Base-by-base conservation (phyloP, 257 asterid species). In the Prunella vulgaris region DNA sequence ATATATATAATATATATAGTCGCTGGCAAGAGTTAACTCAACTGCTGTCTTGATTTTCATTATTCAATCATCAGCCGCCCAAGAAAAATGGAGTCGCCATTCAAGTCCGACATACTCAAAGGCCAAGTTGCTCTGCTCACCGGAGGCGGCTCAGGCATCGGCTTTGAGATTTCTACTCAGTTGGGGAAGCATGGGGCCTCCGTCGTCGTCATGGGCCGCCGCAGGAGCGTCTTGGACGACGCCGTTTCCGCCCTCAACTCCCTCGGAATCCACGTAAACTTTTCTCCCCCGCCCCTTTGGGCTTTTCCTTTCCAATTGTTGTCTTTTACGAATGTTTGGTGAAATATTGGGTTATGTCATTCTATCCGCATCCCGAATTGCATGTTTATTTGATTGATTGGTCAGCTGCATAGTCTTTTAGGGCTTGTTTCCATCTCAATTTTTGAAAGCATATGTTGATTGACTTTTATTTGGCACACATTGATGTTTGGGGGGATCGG, bases 81-180 rank as follows among this genome's bases (percentile, higher is more conserved):
- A 10, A 10, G 5, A 56, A 37, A 56, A 73, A 90, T 88, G 96
- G 95, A 88, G 66, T 88, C 96, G 32, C 98, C 96, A 4, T 92
- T 87, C 90, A 86, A 82, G 81, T n/a, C 86, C 48, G 90, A 86
- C 49, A 60, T 76, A 52, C 83, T 89, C 20, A 78, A 69, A 66
- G 95, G 94, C 76, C 79, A 87, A 80, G 98, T 92, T 35, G 95
- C 96, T 38, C 85, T 89, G 2, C 77, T 89, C 73, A 92, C 98
- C 10, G 98, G 98, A 20, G 98, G 96, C 25, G 98, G 95, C 60
- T 87, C 98, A 4, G 98, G 98, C 1, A 89, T 92, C 67, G 96
- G 98, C 3, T 83, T 83, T 27, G 98, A 83, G 81, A 87, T 92
- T 68, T 80, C 96, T 20, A 71, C 85, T 54, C 89, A 92, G 37